phyloP scores from a whole-genome alignment of 176 grass and related monocot species.

The Paspalum notatum region DNA sequence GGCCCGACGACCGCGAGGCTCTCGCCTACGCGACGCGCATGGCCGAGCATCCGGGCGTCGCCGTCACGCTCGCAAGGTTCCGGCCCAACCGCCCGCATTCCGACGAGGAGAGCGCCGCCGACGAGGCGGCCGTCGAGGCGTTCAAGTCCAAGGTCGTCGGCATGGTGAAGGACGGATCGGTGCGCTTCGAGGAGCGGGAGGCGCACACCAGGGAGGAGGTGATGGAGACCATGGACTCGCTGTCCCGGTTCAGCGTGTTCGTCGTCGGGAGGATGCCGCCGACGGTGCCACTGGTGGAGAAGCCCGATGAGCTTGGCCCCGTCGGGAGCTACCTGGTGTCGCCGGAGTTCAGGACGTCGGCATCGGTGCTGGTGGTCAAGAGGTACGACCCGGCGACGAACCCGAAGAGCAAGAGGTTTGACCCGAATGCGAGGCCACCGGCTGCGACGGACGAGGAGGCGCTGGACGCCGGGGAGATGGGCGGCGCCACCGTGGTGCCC shows the following conservation, averaged over 20 bases:
- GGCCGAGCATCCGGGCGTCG: conserved; percentile 64
- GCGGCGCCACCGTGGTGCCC: conserved; percentile 7
- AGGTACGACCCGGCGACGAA: conserved; percentile 54
- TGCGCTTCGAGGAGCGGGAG: conserved; percentile 38
- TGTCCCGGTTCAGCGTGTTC: conserved; percentile 53
- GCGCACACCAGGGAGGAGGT: conserved; percentile 25
- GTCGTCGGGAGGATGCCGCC: conserved; percentile 53
- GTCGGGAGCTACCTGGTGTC: conserved; percentile 64
- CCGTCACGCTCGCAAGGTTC: conserved; percentile 57
- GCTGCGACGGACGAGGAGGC: conserved; percentile 38
- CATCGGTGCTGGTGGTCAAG: conserved; percentile 59
- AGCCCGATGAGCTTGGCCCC: conserved; percentile 52
- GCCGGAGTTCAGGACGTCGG: conserved; percentile 58
- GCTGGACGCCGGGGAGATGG: conserved; percentile 30
- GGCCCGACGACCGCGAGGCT: conserved; percentile 78
- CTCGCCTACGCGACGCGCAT: conserved; percentile 70
- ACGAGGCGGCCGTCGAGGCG: conserved; percentile 43
- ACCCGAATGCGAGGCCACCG: conserved; percentile 36
- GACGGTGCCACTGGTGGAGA: conserved; percentile 41
- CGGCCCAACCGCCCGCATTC: neutral
- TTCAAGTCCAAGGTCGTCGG: conserved; percentile 35
- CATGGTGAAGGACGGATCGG: conserved; percentile 26
- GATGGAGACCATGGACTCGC: conserved; percentile 29
- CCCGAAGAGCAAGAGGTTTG: conserved; percentile 51
- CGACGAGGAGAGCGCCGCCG: neutral